Base-by-base conservation (phyloP, 164 flowering plant species). In the Umbellularia californica region DNA sequence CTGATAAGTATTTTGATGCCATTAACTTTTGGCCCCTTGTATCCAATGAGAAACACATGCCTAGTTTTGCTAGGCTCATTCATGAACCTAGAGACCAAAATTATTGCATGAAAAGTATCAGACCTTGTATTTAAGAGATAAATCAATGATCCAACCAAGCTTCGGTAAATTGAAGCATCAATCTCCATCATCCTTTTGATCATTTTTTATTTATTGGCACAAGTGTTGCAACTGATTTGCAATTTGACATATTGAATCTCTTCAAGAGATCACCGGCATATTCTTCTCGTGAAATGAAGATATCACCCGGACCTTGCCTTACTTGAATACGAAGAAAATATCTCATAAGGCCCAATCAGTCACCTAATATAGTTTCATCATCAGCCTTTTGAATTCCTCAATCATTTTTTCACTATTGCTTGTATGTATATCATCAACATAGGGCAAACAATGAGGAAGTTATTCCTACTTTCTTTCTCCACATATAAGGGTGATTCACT, bases 311-410 rank as follows among this genome's bases (percentile, higher is more conserved):
- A 0, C 33, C 19, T 24, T 72, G 73, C n/a, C 28, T 41, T 3
- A 77, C 76, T 68, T 77, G 76, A 5, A 72, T 73, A 3, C 64
- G 76, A n/a, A 72, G 52, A 62, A 72, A 58, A 3, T 67, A 77
- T 62, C 58, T 73, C 73, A 72, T 58, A 17, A 72, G 62, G 0
- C 70, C 69, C 27, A 73, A 33, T 72, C 52, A 5, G 55, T 73
- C 79, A 73, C 72, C 52, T 69, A 70, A 77, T 73, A 70, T 33
- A 69, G 73, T 28, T 62, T 70, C 65, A 72, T 69, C 76, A 73
- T 62, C 0, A 47, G 41, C 6, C 65, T 69, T 17, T 69, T 63
- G n/a, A 77, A 77, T 0, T 73, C 52, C 52, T 73, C 51, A 3
- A 28, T 6, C 52, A 73, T 50, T 30, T 35, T 74, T 5, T 0